Conservation (phyloP, 495 filamentous ascomycete species). For the Daldinia vernicosa region DNA sequence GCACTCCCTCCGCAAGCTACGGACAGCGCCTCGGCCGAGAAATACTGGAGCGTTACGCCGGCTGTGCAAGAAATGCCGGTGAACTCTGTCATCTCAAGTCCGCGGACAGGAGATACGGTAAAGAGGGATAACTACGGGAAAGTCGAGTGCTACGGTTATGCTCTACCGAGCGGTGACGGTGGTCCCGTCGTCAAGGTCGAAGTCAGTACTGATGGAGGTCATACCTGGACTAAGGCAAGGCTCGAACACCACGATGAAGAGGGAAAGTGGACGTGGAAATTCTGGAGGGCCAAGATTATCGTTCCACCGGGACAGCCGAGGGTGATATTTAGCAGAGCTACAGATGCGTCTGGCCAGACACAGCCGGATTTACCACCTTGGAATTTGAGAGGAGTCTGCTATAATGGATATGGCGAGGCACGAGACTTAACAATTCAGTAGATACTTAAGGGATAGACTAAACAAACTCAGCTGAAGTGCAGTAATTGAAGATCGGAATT, state of each 20-base stretch:
- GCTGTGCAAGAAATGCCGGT: conserved; percentile 67
- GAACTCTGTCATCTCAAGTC: conserved; percentile 57
- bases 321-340: conserved; percentile 11
- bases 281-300: conserved; percentile 46
- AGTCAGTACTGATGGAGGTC: conserved; percentile 59
- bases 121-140: conserved; percentile 4
- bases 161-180: conserved; percentile 13
- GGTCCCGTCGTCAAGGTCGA: conserved; percentile 50
- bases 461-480: not conserved
- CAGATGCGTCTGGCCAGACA: conserved; percentile 9
- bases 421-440: conserved; percentile 9
- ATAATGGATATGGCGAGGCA: conserved; percentile 19
- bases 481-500: too few species aligned
- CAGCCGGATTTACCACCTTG: conserved; percentile 4
- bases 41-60: conserved; percentile 59
- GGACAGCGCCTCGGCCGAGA: conserved; percentile 56
- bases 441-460: not conserved
- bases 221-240: conserved; percentile 57
- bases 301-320: not conserved
- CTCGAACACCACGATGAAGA: conserved; percentile 50
- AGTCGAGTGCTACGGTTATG: conserved; percentile 13
- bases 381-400: conserved; percentile 16
- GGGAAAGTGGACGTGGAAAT: conserved; percentile 57
- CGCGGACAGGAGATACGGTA: conserved; percentile 34
- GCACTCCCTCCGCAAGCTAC: conserved; percentile 59